Base-by-base conservation (phyloP, 129 eudicot genomes). In the Logfia minima region DNA sequence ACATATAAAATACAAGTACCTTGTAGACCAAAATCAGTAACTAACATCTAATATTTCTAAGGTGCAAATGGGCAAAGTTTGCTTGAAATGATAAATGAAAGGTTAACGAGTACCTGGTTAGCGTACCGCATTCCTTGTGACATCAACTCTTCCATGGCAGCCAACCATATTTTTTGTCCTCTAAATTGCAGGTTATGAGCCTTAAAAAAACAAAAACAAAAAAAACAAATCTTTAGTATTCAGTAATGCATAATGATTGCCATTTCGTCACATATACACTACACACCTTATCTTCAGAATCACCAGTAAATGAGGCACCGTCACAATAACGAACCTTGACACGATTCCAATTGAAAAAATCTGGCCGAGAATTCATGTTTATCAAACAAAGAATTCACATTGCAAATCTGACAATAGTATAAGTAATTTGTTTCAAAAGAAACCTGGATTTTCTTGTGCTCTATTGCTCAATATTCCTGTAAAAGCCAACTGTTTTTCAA, bases 281-380 rank as follows among this genome's bases (percentile, higher is more conserved):
- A 59, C 68, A 21, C 58, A 81, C 82, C 85, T 68, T 72, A 71
- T 76, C 78, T 69, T 82, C 78, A 1, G 85, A 82, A 75, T 88
- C 87, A 66, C 92, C 92, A 0, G 89, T 88, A 68, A 83, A 88
- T 26, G 89, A 88, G 61, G 92, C 78, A 0, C 92, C 89, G 68
- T 88, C 92, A 81, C 92, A 88, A 71, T 88, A 88, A 66, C 89
- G 82, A 72, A 88, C 75, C 67, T 79, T 77, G 23, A 88, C 84
- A 10, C 92, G 85, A 66, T 88, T 88, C 92, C 92, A 88, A 29
- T 88, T 88, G 70, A 77, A 88, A 80, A 88, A 88, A 78, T 88
- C 92, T 85, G 80, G 14, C 11, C 61, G 71, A 8, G 32, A 68
- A 37, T 66, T 61, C 21, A 64, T 13, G 31, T 66, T 43, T 23